Evolutionary conservation across 1,139 yeast species (phyloP).

Genomic region (Suhomyces choctaworum): DNA sequence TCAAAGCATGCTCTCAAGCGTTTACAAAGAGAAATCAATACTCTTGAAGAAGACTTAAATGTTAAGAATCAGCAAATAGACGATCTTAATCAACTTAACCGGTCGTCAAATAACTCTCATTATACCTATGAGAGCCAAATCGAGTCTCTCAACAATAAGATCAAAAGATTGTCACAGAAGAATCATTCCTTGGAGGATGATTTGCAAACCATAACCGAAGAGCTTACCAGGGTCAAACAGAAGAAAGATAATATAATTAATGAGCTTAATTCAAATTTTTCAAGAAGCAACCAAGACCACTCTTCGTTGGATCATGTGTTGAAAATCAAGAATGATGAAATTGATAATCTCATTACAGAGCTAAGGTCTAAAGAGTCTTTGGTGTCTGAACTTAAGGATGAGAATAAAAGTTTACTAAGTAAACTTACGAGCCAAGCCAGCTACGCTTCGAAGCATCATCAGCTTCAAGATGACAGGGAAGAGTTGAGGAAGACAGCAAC

Average conservation of each 20-base stretch:
- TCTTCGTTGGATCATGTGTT: slow-evolving; percentile 3
- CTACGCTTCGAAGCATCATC: background rate
- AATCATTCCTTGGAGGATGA: slow-evolving; percentile 9
- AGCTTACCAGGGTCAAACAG: slow-evolving; percentile 4
- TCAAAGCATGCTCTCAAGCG: slow-evolving; percentile 7
- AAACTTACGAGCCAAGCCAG: slow-evolving; percentile 9
- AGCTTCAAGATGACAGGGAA: slow-evolving; percentile 1
- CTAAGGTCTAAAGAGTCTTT: slow-evolving; percentile 5
- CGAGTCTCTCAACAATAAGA: slow-evolving; percentile 11
- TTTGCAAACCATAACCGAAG: slow-evolving; percentile 5
- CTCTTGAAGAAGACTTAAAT: slow-evolving; percentile 15
- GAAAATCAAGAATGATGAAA: background rate
- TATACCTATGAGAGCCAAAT: slow-evolving; percentile 13
- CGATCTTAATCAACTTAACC: slow-evolving; percentile 12
- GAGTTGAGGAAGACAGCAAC: slow-evolving; percentile 4
- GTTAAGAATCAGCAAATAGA: slow-evolving; percentile 13
- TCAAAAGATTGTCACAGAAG: slow-evolving; percentile 10
- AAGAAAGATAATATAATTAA: slow-evolving; percentile 3
- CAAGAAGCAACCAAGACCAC: slow-evolving; percentile 1
- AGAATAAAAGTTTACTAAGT: slow-evolving; percentile 12
- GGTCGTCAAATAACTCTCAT: slow-evolving; percentile 8
- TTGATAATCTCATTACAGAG: slow-evolving; percentile 1
- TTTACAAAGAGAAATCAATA: slow-evolving; percentile 14
- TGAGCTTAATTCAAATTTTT: slow-evolving; percentile 2
- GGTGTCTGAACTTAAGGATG: slow-evolving; percentile 8